Evolutionary conservation across 2,329 filamentous ascomycete genomes (phyloP).

Genomic region (Fusarium praegraminearum): DNA sequence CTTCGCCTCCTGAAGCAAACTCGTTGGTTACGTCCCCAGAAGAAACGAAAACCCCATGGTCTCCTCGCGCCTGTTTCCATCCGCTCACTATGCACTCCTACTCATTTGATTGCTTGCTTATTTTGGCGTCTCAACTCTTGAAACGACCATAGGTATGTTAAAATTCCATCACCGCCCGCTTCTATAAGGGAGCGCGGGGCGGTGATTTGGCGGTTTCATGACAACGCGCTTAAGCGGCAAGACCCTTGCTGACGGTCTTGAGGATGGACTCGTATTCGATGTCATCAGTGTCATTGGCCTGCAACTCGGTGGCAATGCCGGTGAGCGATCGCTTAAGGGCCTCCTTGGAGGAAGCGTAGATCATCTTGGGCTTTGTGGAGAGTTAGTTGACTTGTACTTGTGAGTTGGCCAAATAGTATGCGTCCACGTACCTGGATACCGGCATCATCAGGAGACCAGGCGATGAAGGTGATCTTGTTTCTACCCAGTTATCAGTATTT

Average conservation of each 20-base stretch:
- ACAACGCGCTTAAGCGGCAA: slow-evolving; percentile 58
- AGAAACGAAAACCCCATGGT: slow-evolving; percentile 41
- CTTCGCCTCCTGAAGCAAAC: slow-evolving; percentile 45
- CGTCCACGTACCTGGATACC: slow-evolving; percentile 73
- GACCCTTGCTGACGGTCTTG: slow-evolving; percentile 73
- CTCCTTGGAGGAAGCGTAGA: slow-evolving; percentile 90
- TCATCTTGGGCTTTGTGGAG: slow-evolving; percentile 79
- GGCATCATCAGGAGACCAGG: slow-evolving; percentile 86
- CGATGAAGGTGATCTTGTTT: slow-evolving; percentile 83
- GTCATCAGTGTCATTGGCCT: slow-evolving; percentile 87
- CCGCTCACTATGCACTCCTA: slow-evolving; percentile 44
- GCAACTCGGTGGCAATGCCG: slow-evolving; percentile 80
- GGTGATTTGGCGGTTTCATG: slow-evolving; percentile 21
- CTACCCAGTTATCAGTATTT: slow-evolving; percentile 54
- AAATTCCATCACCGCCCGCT: slow-evolving; percentile 39
- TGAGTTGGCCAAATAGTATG: slow-evolving; percentile 73
- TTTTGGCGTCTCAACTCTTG: slow-evolving; percentile 45
- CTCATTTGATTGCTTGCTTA: slow-evolving; percentile 41
- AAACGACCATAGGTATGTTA: slow-evolving; percentile 48
- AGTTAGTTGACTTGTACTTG: slow-evolving; percentile 20
- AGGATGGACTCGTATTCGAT: slow-evolving; percentile 82
- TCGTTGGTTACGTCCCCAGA: slow-evolving; percentile 28
- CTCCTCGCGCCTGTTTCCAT: slow-evolving; percentile 28
- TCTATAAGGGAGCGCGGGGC: slow-evolving; percentile 36
- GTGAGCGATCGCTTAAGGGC: slow-evolving; percentile 83